These are phyloP conservation scores for Fusarium acutatum DNA, from an alignment of 2,329 filamentous ascomycete species.

Conservation along the genomic window DNA sequence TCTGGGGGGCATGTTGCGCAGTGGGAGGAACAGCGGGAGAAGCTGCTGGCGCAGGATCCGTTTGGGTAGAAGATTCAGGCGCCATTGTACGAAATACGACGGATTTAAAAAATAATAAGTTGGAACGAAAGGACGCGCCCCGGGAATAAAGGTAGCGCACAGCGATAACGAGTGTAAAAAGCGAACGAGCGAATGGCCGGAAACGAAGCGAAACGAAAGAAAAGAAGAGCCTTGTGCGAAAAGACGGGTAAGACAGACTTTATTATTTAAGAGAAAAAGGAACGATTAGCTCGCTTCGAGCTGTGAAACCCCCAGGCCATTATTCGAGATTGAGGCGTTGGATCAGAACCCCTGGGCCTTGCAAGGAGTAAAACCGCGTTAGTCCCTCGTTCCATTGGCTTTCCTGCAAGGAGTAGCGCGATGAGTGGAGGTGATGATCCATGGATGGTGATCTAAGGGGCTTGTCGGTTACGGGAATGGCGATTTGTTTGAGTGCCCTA, in stretches of 20 bases:
- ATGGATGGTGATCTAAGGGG: slow-evolving; percentile 18
- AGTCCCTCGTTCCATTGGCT: slow-evolving; percentile 17
- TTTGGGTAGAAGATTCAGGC: slow-evolving; percentile 36
- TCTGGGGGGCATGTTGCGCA: slow-evolving; percentile 18
- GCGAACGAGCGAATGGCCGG: not conserved
- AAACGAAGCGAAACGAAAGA: not conserved
- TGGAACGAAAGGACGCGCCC: not conserved
- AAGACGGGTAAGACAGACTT: slow-evolving; percentile 8
- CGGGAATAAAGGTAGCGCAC: not conserved
- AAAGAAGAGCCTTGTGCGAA: not conserved
- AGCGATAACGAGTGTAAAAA: slow-evolving; percentile 11
- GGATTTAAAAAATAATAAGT: not conserved
- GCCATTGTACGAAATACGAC: slow-evolving; percentile 26
- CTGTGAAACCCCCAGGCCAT: slow-evolving; percentile 7
- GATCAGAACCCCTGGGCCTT: slow-evolving; percentile 13
- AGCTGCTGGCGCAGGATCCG: slow-evolving; percentile 17
- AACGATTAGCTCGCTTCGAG: slow-evolving; percentile 1
- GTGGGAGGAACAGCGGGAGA: slow-evolving; percentile 16
- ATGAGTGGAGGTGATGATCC: slow-evolving; percentile 4
- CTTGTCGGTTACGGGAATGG: slow-evolving; percentile 15
- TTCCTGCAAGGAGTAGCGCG: not conserved
- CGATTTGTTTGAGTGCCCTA: not conserved
- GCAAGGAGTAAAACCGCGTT: slow-evolving; percentile 5
- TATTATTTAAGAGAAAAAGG: slow-evolving; percentile 10
- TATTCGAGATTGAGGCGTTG: slow-evolving; percentile 2